These are phyloP conservation scores for Exophiala alcalophila DNA, from an alignment of 2,329 filamentous ascomycete species.

Conservation along the genomic window DNA sequence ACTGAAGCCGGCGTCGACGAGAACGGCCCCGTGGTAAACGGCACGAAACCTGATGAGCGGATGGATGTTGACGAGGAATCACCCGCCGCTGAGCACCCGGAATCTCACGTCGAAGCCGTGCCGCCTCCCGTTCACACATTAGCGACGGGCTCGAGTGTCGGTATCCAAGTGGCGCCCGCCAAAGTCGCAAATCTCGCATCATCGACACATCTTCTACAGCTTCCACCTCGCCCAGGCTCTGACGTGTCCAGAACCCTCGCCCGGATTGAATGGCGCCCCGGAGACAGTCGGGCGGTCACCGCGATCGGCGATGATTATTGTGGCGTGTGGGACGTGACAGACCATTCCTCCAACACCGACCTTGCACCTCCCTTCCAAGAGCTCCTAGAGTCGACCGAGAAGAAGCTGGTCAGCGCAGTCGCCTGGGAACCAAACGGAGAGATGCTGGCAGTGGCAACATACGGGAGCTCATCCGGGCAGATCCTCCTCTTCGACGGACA, in stretches of 20 bases:
- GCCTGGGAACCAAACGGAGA: slow-evolving; percentile 46
- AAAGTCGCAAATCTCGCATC: slow-evolving; percentile 48
- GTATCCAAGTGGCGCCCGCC: slow-evolving; percentile 47
- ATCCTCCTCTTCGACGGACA: slow-evolving; percentile 45
- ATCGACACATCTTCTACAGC: slow-evolving; percentile 41
- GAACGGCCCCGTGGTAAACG: slow-evolving; percentile 32
- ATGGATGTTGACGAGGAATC: slow-evolving; percentile 40
- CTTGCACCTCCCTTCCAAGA: slow-evolving; percentile 18
- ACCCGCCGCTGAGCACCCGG: slow-evolving; percentile 38
- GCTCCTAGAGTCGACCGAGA: slow-evolving; percentile 17
- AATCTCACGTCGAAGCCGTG: slow-evolving; percentile 26
- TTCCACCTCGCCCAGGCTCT: slow-evolving; percentile 32
- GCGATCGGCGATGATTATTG: slow-evolving; percentile 46
- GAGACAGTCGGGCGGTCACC: slow-evolving; percentile 42
- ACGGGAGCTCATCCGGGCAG: slow-evolving; percentile 41
- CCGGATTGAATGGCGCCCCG: slow-evolving; percentile 44
- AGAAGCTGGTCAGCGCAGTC: slow-evolving; percentile 42
- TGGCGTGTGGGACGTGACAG: slow-evolving; percentile 43
- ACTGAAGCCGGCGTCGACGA: slow-evolving; percentile 41
- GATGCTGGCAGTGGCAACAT: slow-evolving; percentile 48
- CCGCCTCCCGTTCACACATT: slow-evolving; percentile 39
- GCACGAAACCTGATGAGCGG: slow-evolving; percentile 29
- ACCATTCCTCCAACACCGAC: slow-evolving; percentile 5
- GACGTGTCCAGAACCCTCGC: slow-evolving; percentile 40
- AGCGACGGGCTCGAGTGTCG: slow-evolving; percentile 45